phyloP scores from a whole-genome alignment of 176 grass and related monocot species.

The Musa acuminata region DNA sequence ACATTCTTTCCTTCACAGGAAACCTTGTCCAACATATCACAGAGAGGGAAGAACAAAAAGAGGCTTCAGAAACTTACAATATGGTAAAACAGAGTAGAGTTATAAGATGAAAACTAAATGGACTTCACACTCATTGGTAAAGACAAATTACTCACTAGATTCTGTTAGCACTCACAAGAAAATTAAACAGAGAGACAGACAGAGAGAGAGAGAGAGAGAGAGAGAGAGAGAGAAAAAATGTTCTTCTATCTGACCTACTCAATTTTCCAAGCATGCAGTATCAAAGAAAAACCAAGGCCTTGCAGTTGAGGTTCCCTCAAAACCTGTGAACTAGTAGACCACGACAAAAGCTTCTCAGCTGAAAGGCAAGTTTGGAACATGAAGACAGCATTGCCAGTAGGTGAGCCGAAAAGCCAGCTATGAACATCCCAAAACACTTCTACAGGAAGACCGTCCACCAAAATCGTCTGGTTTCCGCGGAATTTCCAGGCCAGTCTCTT shows the following conservation, averaged over 20 bases:
- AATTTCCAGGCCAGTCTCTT: slow-evolving; percentile 63
- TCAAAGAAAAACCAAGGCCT: slow-evolving; percentile 50
- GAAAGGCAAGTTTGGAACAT: slow-evolving; percentile 68
- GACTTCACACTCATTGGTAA: slow-evolving; percentile 7
- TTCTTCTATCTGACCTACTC: slow-evolving; percentile 41
- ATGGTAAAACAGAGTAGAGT: too few relatives aligned
- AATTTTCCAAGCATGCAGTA: slow-evolving; percentile 63
- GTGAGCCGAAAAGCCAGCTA: slow-evolving; percentile 58
- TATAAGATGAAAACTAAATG: neutral
- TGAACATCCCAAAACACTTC: slow-evolving; percentile 79
- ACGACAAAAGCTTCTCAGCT: slow-evolving; percentile 51
- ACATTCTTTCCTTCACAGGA: too few relatives aligned
- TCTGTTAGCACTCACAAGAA: slow-evolving; percentile 43
- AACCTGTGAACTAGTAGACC: slow-evolving; percentile 45
- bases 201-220: neutral
- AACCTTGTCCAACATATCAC: too few relatives aligned
- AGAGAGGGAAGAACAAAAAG: too few relatives aligned
- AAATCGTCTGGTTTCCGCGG: slow-evolving; percentile 69
- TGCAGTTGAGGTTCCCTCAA: slow-evolving; percentile 44
- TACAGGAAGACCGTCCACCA: slow-evolving; percentile 60
- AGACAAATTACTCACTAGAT: slow-evolving; percentile 28
- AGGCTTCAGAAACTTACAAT: too few relatives aligned
- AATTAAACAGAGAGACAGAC: neutral
- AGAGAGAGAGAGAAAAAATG: slow-evolving; percentile 19
- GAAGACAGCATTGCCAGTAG: slow-evolving; percentile 52